Percentiles rank a stretch among this genome's conserved stretches.
Conservation (phyloP, 23 red algal species). For the Chondrus crispus region DNA sequence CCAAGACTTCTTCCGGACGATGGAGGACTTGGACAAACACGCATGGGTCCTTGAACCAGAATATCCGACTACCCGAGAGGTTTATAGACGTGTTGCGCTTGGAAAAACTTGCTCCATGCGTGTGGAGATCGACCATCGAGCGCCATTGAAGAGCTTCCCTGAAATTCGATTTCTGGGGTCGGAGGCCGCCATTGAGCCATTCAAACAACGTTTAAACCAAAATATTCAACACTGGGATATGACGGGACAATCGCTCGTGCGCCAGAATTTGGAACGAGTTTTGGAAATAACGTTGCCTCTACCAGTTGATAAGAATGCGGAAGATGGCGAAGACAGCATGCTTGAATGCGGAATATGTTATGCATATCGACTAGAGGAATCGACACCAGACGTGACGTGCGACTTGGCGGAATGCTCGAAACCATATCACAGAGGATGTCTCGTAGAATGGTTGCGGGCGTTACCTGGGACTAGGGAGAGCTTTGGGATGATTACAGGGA, state of each 20-base stretch:
- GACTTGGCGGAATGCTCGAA: conserved; percentile 47
- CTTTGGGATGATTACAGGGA: conserved; percentile 53
- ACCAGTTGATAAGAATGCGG: neutral
- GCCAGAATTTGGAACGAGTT: conserved; percentile 38
- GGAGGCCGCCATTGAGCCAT: conserved; percentile 32
- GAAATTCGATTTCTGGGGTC: conserved; percentile 63
- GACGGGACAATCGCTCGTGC: conserved; percentile 27
- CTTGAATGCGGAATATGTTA: conserved; percentile 77
- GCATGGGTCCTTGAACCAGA: conserved; percentile 50
- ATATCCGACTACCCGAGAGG: neutral
- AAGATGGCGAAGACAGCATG: conserved; percentile 17
- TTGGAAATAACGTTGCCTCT: conserved; percentile 27
- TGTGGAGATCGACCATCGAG: conserved; percentile 34
- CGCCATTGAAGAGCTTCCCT: conserved; percentile 15
- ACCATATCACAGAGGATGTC: conserved; percentile 63
- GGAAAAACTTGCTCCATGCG: conserved; percentile 4
- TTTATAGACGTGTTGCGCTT: conserved; percentile 36
- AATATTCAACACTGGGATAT: conserved; percentile 61
- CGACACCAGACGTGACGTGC: conserved; percentile 57
- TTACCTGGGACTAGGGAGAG: conserved; percentile 62
- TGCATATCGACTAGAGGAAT: conserved; percentile 55
- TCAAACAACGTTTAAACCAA: conserved; percentile 38
- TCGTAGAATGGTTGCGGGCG: conserved; percentile 63
- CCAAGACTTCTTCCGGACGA: conserved; percentile 23
- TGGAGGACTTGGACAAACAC: conserved; percentile 58